phyloP scores from a whole-genome alignment of 257 asterid species.

The Linaria vulgaris region DNA sequence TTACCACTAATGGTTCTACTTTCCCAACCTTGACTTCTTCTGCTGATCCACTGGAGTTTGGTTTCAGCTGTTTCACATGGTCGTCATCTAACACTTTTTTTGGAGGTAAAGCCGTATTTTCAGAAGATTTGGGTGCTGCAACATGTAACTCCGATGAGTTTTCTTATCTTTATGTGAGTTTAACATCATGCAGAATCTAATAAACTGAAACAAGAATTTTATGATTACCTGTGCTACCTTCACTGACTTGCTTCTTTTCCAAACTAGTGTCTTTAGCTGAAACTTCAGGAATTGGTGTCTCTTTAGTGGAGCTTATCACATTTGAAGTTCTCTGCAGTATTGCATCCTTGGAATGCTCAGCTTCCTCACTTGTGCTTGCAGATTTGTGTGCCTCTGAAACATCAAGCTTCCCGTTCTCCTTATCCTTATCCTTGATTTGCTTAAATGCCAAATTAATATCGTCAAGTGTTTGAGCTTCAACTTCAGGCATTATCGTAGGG shows the following conservation, averaged over 20 bases:
- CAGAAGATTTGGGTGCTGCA: slow-evolving; percentile 16
- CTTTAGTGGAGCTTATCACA: slow-evolving; percentile 22
- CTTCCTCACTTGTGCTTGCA: slow-evolving; percentile 28
- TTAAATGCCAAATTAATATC: slow-evolving; percentile 30
- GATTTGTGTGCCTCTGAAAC: slow-evolving; percentile 21
- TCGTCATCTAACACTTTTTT: slow-evolving; percentile 32
- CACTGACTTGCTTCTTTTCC: slow-evolving; percentile 31
- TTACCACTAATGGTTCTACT: slow-evolving; percentile 29
- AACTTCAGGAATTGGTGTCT: slow-evolving; percentile 35
- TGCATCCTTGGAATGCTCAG: slow-evolving; percentile 15
- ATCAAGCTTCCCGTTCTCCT: no score
- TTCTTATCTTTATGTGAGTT: slow-evolving; percentile 28
- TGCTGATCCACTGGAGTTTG: slow-evolving; percentile 28
- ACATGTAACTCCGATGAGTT: slow-evolving; percentile 30
- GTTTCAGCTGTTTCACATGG: slow-evolving; percentile 18
- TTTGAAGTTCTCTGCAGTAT: slow-evolving; percentile 24
- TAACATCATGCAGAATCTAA: slow-evolving; percentile 22
- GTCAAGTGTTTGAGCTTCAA: slow-evolving; percentile 34
- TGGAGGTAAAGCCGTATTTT: slow-evolving; percentile 14
- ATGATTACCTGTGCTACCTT: slow-evolving; percentile 15
- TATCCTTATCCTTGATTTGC: slow-evolving; percentile 28
- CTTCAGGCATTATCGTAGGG: slow-evolving; percentile 24
- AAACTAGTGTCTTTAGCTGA: slow-evolving; percentile 31
- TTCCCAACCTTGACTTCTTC: slow-evolving; percentile 28
- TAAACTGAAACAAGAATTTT: slow-evolving; percentile 26